phyloP scores from a whole-genome alignment of 2,329 filamentous ascomycete species.

The Metarhizium humberi region DNA sequence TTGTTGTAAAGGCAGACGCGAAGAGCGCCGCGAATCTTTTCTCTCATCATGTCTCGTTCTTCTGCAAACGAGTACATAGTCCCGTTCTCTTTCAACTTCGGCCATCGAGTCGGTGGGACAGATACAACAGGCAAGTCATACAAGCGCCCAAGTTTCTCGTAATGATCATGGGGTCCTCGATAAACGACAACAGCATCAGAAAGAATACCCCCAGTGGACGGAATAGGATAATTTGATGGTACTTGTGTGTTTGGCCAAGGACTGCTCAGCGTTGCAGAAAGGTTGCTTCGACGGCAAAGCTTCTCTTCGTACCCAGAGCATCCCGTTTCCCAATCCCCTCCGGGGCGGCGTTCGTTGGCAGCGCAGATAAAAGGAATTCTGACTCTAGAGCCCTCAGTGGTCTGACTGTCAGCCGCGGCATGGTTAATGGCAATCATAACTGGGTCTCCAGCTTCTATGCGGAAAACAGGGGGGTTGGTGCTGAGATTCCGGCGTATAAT shows the following conservation, averaged over 20 bases:
- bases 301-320: slow-evolving; percentile 49
- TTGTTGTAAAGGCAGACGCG: slow-evolving; percentile 56
- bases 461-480: slow-evolving; percentile 35
- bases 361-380: slow-evolving; percentile 60
- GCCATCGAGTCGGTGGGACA: slow-evolving; percentile 61
- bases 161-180: slow-evolving; percentile 58
- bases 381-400: slow-evolving; percentile 23
- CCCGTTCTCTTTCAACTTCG: slow-evolving; percentile 61
- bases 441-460: slow-evolving; percentile 47
- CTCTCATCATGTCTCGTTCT: slow-evolving; percentile 61
- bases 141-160: slow-evolving; percentile 48
- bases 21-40: slow-evolving; percentile 63
- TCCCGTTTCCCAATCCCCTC: slow-evolving; percentile 70
- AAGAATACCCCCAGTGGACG: slow-evolving; percentile 58
- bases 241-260: slow-evolving; percentile 41
- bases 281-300: slow-evolving; percentile 64
- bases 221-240: slow-evolving; percentile 59
- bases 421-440: slow-evolving; percentile 53
- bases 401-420: slow-evolving; percentile 29
- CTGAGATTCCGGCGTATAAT: slow-evolving; percentile 24
- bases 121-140: slow-evolving; percentile 61
- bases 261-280: slow-evolving; percentile 57
- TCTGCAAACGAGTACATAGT: slow-evolving; percentile 61
- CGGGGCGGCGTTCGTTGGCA: slow-evolving; percentile 67
- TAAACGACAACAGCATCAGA: slow-evolving; percentile 65